Conservation (phyloP, 345 rosid species). For the Balakata baccata region DNA sequence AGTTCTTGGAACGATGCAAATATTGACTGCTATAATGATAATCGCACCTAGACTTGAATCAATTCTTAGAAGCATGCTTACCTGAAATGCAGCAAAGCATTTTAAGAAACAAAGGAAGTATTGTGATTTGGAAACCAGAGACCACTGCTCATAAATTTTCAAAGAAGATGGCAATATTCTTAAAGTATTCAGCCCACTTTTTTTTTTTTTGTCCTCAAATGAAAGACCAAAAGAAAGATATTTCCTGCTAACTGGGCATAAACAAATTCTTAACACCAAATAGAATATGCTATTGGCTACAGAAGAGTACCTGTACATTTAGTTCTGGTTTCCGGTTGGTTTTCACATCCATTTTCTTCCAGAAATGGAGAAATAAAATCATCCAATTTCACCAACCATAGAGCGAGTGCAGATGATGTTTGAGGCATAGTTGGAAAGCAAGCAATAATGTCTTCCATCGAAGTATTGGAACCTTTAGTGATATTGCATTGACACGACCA, state of each 20-base stretch:
- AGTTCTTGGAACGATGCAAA: background rate
- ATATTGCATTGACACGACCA: slow-evolving; percentile 54
- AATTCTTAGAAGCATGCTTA: slow-evolving; percentile 11
- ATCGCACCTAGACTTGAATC: background rate
- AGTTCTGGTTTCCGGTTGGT: slow-evolving; percentile 24
- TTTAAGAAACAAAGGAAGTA: background rate
- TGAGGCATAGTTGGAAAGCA: slow-evolving; percentile 71
- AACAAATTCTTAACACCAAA: background rate
- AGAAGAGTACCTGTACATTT: slow-evolving; percentile 36
- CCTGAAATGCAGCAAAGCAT: slow-evolving; percentile 25
- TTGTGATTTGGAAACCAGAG: background rate
- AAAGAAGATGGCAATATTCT: background rate
- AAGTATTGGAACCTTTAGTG: slow-evolving; percentile 35
- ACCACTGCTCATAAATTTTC: background rate
- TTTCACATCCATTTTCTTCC: slow-evolving; percentile 33
- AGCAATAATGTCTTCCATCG: slow-evolving; percentile 53
- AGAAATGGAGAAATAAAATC: slow-evolving; percentile 55
- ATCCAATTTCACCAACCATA: slow-evolving; percentile 90
- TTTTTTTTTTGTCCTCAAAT: no score
- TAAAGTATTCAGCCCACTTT: background rate
- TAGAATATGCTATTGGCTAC: background rate
- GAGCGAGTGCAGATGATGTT: slow-evolving; percentile 86
- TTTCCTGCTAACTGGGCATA: no score
- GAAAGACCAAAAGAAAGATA: no score
- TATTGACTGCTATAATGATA: background rate